Evolutionary conservation across 1,139 yeast species (phyloP), one percentile per base, ranked within the genome.

Genomic region (Arxiozyma heterogenica): DNA sequence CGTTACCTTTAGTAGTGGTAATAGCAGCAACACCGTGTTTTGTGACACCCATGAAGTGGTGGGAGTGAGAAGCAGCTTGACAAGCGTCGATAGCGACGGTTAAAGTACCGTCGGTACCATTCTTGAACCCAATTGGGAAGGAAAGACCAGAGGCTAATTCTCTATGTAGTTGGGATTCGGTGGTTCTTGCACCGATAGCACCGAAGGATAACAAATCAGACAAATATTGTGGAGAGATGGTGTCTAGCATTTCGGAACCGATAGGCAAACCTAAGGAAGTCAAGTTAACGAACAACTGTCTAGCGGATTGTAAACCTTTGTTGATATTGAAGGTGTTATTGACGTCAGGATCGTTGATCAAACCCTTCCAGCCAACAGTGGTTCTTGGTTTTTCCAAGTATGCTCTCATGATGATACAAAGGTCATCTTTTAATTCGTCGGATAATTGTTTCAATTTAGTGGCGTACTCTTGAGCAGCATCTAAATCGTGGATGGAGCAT

Each of bases 361-460:
- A 78, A 60, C 97, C 98, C 73, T 93, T 93, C 98, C 98, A 93
- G 57, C 98, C 98, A 53, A 93, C 98, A 23, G 98, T 93, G 53
- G 98, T 93, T 75, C 98, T 83, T 60, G 98, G 98, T 74, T 93
- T 93, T 73, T 93, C 98, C 66, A 93, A 79, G 76, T 93, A 93
- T 3, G 98, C 98, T 75, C 98, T 84, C 98, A 93, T 93, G 58
- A 93, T 86, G 57, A 93, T 84, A 59, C 82, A 81, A 54, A 93
- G 79, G 63, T 91, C 97, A 51, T 80, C 82, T 62, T 84, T 78
- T 61, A 86, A 75, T 65, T 82, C 78, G 51, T 83, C 81, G 43
- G 86, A 73, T 46, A 86, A 73, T 53, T 75, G 74, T 54, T 80
- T 73, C 60, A 93, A 78, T 63, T 81, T 77, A 45, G 76, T 75